phyloP scores from a whole-genome alignment of 371 early-diverging fungal species.

The Paraphysoderma sedebokerense region DNA sequence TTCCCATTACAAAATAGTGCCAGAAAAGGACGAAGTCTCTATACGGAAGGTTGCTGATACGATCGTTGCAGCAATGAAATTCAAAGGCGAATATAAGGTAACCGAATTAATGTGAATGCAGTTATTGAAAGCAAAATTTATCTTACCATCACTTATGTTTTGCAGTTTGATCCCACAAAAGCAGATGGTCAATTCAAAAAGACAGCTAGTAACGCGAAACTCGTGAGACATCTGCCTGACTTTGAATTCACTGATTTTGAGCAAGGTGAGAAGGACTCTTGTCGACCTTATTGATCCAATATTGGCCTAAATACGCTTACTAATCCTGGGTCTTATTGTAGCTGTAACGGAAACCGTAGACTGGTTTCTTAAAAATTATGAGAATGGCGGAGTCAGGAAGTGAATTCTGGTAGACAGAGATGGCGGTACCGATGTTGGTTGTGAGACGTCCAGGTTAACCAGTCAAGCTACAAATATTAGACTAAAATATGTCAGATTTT shows the following conservation, averaged over 20 bases:
- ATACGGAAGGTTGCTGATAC: conserved; percentile 63
- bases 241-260: conserved; percentile 70
- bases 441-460: too few relatives aligned
- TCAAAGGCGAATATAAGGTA: conserved; percentile 38
- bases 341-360: conserved; percentile 57
- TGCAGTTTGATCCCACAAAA: conserved; percentile 49
- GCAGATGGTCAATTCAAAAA: conserved; percentile 78
- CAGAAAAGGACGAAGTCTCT: conserved; percentile 61
- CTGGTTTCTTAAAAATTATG: conserved; percentile 60
- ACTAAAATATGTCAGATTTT: too few relatives aligned
- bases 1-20: conserved; percentile 24
- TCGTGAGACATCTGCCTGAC: conserved; percentile 50
- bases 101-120: neutral
- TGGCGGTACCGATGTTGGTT: too few relatives aligned
- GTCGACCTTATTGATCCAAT: neutral
- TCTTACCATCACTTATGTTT: neutral
- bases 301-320: neutral
- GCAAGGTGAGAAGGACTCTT: conserved; percentile 26
- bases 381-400: too few relatives aligned
- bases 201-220: conserved; percentile 67
- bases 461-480: too few relatives aligned
- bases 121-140: neutral
- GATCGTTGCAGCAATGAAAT: conserved; percentile 50
- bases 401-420: too few relatives aligned
- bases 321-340: conserved; percentile 7